Percentiles rank a stretch among this genome's conserved stretches.
These are phyloP conservation scores for Pyrus bretschneideri DNA, from an alignment of 306 rosid genomes.

Conservation along the genomic window DNA sequence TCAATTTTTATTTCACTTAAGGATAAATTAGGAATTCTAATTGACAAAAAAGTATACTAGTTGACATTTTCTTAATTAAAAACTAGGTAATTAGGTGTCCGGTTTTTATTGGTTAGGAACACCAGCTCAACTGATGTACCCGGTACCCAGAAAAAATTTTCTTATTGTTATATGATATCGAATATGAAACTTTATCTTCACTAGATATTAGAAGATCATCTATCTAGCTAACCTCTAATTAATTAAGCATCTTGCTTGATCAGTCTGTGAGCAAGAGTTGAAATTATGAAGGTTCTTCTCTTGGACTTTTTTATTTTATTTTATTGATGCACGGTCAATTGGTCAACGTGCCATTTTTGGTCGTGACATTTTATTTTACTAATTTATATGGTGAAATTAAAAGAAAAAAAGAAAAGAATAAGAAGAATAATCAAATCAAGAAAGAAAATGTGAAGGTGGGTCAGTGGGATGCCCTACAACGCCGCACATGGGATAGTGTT, in stretches of 20 bases:
- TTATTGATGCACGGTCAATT: neutral
- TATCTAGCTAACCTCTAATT: neutral
- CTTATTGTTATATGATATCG: neutral
- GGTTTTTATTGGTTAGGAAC: no score
- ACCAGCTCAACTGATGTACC: no score
- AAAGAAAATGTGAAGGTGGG: constrained; percentile 2
- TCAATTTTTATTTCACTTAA: no score
- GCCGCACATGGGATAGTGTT: constrained; percentile 93
- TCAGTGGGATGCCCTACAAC: constrained; percentile 67
- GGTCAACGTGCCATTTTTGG: neutral
- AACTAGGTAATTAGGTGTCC: no score
- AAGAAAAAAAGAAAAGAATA: neutral
- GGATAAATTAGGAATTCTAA: no score
- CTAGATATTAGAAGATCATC: neutral
- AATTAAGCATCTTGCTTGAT: neutral
- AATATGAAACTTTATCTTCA: neutral
- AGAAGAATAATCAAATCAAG: neutral
- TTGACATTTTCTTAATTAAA: no score
- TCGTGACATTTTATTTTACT: neutral
- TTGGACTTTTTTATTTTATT: neutral
- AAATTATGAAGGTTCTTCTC: neutral
- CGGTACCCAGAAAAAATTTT: no score
- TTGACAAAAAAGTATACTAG: no score
- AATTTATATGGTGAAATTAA: neutral
- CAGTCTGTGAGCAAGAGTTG: neutral